Conservation (phyloP, 1,284 basidiomycete species). For the Tilletia walkeri region DNA sequence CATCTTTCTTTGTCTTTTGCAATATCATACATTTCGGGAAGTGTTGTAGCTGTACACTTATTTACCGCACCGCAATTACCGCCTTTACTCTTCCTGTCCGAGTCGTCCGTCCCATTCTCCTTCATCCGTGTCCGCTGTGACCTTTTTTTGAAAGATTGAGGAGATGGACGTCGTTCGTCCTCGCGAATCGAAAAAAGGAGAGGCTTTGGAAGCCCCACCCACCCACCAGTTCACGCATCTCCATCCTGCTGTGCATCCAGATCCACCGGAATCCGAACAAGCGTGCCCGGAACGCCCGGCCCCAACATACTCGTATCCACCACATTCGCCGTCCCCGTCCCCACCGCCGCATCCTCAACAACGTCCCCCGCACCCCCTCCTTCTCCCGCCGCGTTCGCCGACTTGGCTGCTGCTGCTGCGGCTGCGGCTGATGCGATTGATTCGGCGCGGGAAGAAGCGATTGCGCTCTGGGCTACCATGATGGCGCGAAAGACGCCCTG, state of each 20-base stretch:
- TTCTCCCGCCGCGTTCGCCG: conserved; percentile 23
- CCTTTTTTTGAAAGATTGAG: no score
- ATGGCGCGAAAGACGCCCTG: conserved; percentile 53
- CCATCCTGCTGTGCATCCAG: conserved; percentile 24
- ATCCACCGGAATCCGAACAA: conserved; percentile 37
- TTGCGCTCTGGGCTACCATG: conserved; percentile 41
- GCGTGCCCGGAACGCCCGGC: conserved; percentile 36
- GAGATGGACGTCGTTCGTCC: no score
- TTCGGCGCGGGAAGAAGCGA: neutral
- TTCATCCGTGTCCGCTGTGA: no score
- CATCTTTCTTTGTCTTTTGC: no score
- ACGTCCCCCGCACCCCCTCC: conserved; percentile 10
- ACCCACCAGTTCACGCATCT: neutral
- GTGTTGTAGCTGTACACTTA: no score
- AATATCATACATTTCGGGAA: no score
- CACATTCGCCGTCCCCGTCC: conserved; percentile 20
- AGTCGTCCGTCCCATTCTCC: no score
- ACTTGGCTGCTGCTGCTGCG: neutral
- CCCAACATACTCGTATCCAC: conserved; percentile 28
- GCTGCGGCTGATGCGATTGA: neutral
- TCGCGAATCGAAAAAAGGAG: no score
- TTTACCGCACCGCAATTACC: no score
- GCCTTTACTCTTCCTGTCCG: no score
- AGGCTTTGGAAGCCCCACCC: no score
- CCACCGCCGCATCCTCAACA: neutral